Evolutionary conservation across 345 rosid species (phyloP).

Genomic region (Rhizophora mangle): DNA sequence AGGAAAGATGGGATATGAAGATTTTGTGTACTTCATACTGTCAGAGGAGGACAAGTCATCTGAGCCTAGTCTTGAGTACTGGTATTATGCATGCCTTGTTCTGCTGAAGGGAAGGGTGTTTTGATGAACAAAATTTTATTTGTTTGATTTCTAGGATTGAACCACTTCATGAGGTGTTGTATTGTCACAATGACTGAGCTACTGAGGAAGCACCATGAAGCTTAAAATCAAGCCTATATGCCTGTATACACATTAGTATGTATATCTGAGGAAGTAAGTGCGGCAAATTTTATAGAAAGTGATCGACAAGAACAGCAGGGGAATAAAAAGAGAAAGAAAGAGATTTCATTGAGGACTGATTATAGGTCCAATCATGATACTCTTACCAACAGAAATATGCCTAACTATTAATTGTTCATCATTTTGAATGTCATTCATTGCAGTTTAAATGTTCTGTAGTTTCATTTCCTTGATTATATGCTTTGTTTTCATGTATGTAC

Average conservation of each 20-base stretch:
- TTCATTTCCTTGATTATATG: too few relatives aligned
- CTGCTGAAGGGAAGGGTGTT: not conserved
- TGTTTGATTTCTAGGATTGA: not conserved
- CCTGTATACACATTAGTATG: too few relatives aligned
- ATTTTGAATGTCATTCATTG: not conserved
- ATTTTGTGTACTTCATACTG: constrained; percentile 87
- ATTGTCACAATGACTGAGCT: not conserved
- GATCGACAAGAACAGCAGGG: not conserved
- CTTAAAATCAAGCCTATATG: not conserved
- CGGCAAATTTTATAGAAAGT: not conserved
- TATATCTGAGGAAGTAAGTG: too few relatives aligned
- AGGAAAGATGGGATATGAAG: constrained; percentile 97
- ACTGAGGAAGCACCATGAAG: not conserved
- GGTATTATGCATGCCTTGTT: constrained; percentile 38
- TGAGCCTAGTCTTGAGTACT: constrained; percentile 91
- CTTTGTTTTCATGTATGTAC: too few relatives aligned
- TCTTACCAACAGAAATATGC: too few relatives aligned
- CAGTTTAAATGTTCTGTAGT: too few relatives aligned
- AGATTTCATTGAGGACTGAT: too few relatives aligned
- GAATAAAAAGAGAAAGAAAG: too few relatives aligned
- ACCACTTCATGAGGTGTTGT: not conserved
- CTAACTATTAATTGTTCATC: too few relatives aligned
- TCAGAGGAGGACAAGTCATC: constrained; percentile 97
- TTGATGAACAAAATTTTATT: not conserved
- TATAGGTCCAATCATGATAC: too few relatives aligned